phyloP scores from a whole-genome alignment of 192 early-diverging fungal species.

The Umbelopsis sp. region DNA sequence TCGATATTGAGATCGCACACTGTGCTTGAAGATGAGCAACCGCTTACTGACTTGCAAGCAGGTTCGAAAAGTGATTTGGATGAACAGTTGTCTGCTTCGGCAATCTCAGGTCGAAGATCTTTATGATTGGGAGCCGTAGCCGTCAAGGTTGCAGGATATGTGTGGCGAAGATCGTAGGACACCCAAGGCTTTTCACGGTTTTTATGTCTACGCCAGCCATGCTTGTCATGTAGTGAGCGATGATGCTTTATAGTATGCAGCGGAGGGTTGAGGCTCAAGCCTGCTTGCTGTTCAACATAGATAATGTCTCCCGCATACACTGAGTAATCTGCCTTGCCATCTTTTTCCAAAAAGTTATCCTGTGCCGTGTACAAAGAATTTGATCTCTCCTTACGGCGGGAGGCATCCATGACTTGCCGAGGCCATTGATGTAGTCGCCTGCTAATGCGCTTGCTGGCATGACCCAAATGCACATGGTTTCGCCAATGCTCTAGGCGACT shows the following conservation, averaged over 20 bases:
- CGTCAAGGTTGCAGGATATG: neutral
- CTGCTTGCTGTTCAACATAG: neutral
- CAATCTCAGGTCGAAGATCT: too few relatives aligned
- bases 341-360: neutral
- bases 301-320: neutral
- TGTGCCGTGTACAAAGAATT: neutral
- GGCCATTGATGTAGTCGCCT: neutral
- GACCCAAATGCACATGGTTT: neutral
- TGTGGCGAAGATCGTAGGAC: constrained; percentile 6
- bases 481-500: constrained; percentile 6
- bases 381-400: neutral
- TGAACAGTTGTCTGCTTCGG: too few relatives aligned
- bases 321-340: constrained; percentile 13
- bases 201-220: neutral
- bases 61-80: too few relatives aligned
- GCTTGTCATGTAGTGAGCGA: neutral
- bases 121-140: too few relatives aligned
- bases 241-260: neutral
- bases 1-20: too few relatives aligned
- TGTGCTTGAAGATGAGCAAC: too few relatives aligned
- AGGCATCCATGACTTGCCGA: neutral
- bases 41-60: too few relatives aligned
- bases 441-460: neutral
- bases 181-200: neutral
- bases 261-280: neutral